These are phyloP conservation scores for Microbotryomycetes sp. DNA, from an alignment of 1,284 basidiomycete genomes.

Conservation along the genomic window DNA sequence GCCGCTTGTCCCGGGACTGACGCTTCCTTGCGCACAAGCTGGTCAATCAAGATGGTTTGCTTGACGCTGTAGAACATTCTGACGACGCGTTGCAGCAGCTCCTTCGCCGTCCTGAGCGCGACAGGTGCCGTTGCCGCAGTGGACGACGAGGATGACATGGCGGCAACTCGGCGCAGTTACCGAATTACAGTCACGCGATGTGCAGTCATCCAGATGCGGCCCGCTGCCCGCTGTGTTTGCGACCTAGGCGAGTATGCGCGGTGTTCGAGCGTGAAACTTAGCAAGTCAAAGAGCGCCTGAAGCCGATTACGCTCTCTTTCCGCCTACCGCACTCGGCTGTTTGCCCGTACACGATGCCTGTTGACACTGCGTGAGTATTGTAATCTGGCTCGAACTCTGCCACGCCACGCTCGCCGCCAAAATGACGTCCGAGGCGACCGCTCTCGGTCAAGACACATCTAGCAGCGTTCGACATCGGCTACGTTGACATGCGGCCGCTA, in stretches of 20 bases:
- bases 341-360: background rate
- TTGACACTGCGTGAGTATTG: background rate
- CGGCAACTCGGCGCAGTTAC: no score
- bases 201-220: no score
- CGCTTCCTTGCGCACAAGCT: constrained; percentile 83
- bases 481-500: no score
- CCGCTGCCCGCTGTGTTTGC: no score
- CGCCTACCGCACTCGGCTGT: no score
- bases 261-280: no score
- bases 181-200: no score
- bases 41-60: constrained; percentile 85
- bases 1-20: constrained; percentile 53
- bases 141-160: background rate
- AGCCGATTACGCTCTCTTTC: no score
- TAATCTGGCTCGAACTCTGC: background rate
- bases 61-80: constrained; percentile 91
- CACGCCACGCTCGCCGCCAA: background rate
- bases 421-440: no score
- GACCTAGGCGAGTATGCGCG: no score
- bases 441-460: background rate
- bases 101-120: constrained; percentile 14
- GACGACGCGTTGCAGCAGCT: constrained; percentile 81
- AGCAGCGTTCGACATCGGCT: no score
- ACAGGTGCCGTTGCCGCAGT: background rate
- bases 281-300: no score